These are phyloP conservation scores for Russula compacta DNA, from an alignment of 768 basidiomycete genomes.

Conservation along the genomic window DNA sequence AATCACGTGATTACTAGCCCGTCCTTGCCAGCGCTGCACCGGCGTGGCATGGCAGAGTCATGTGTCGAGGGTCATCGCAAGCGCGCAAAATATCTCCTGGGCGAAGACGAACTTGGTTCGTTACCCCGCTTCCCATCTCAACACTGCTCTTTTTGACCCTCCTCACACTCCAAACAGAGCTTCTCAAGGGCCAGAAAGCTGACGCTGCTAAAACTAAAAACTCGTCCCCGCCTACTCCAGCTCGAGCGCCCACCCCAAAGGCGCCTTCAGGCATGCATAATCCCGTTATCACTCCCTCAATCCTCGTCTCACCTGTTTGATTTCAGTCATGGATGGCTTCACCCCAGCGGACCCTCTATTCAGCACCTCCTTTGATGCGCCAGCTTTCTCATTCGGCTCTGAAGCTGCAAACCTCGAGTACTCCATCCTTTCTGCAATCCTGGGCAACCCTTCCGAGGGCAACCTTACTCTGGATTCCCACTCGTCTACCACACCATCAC, in stretches of 20 bases:
- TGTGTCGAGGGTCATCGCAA: constrained; percentile 95
- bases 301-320: background rate
- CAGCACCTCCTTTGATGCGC: constrained; percentile 45
- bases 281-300: background rate
- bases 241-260: constrained; percentile 7
- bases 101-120: constrained; percentile 86
- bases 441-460: constrained; percentile 38
- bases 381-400: constrained; percentile 62
- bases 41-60: constrained; percentile 79
- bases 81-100: constrained; percentile 94
- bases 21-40: constrained; percentile 95
- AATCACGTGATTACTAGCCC: constrained; percentile 42
- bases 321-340: constrained; percentile 25
- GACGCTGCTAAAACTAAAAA: background rate
- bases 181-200: constrained; percentile 15
- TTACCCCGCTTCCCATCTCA: constrained; percentile 19
- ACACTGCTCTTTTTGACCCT: constrained; percentile 1
- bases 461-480: constrained; percentile 19
- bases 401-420: constrained; percentile 93
- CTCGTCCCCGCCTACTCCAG: constrained; percentile 4
- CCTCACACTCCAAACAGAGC: background rate
- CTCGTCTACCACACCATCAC: constrained; percentile 10
- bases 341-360: constrained; percentile 52
- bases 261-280: background rate
- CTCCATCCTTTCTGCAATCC: constrained; percentile 85